Conservation (phyloP, 192 early-diverging fungal species). For the Backusella tarrabulga region DNA sequence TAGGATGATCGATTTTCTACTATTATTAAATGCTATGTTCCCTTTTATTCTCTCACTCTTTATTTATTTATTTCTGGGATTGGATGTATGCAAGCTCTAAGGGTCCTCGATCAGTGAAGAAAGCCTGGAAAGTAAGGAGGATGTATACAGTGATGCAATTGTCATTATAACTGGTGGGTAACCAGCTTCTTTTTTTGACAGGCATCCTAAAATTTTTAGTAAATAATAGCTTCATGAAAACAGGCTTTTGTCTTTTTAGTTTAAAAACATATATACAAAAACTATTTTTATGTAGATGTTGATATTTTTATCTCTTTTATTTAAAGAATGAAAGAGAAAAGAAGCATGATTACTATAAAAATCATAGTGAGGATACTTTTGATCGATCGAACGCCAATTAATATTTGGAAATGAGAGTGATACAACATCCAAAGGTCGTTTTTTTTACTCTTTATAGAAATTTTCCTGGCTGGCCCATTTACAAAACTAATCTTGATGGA, state of each 20-base stretch:
- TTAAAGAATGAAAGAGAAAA: neutral
- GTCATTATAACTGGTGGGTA: neutral
- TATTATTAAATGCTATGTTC: neutral
- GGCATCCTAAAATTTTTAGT: neutral
- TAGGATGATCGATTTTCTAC: neutral
- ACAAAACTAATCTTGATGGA: neutral
- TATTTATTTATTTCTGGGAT: neutral
- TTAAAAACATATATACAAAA: neutral
- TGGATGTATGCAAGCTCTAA: neutral
- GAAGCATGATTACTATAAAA: neutral
- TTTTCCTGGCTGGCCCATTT: neutral
- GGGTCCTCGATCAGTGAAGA: neutral
- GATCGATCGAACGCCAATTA: neutral
- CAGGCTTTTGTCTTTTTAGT: neutral
- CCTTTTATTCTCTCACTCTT: neutral
- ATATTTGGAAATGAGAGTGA: neutral
- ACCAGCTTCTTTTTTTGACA: neutral
- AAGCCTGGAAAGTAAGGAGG: neutral
- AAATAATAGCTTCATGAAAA: neutral
- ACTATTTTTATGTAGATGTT: no score
- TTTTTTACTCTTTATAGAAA: conserved; percentile 1
- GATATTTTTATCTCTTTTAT: neutral
- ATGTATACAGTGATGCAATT: neutral
- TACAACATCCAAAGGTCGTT: neutral
- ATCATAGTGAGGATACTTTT: neutral